phyloP scores from a whole-genome alignment of 2,329 filamentous ascomycete species.

The Pseudocercospora crystallina region DNA sequence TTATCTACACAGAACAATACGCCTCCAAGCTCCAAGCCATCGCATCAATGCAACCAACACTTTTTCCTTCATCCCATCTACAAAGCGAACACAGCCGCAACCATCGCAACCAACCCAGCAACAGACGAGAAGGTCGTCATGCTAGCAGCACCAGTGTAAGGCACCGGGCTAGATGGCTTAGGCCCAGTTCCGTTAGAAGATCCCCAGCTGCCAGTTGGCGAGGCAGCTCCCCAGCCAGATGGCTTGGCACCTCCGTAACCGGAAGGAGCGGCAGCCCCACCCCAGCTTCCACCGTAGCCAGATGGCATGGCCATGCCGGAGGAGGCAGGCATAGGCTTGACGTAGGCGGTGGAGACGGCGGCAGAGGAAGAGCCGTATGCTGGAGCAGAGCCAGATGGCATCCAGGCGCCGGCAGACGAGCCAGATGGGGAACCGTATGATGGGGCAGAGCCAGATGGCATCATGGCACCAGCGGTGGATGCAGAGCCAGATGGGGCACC shows the following conservation, averaged over 20 bases:
- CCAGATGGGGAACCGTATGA: not conserved
- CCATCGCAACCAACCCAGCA: not conserved
- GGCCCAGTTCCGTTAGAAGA: too few relatives aligned
- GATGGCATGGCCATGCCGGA: not conserved
- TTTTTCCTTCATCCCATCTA: too few relatives aligned
- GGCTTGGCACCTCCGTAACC: slow-evolving; percentile 1
- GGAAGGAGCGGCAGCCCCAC: not conserved
- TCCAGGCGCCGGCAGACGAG: not conserved
- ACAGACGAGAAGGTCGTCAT: slow-evolving; percentile 3
- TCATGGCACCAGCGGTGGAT: not conserved
- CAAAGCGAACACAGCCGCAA: not conserved
- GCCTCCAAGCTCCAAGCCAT: too few relatives aligned
- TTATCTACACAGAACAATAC: too few relatives aligned
- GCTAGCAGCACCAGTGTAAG: slow-evolving; percentile 8
- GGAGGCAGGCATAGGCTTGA: not conserved
- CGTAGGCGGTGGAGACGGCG: not conserved
- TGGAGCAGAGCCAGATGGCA: too few relatives aligned
- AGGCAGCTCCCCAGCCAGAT: not conserved
- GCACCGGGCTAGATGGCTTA: slow-evolving; percentile 2
- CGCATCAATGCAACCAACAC: too few relatives aligned
- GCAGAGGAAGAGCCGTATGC: not conserved
- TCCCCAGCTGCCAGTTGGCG: not conserved
- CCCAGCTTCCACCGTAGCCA: not conserved
- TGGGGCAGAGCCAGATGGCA: not conserved
- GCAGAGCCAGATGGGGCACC: not conserved